Evolutionary conservation across 208 protist species (phyloP).

Genomic region (Acanthamoeba polyphaga): DNA sequence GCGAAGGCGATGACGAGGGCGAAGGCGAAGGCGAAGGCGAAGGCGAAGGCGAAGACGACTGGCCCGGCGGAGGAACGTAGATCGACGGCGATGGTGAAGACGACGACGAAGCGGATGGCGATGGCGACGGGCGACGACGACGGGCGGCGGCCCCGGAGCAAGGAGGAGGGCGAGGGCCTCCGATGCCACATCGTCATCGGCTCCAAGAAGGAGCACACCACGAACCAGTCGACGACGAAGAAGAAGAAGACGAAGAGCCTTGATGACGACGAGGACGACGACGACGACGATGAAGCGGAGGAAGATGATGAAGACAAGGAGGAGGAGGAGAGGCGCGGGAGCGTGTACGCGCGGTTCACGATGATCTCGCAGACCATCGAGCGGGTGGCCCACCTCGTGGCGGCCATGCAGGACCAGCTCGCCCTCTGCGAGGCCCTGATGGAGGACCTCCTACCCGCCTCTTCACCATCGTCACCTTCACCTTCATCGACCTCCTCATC

Average conservation of each 20-base stretch:
- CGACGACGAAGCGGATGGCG: neutral
- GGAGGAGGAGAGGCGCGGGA: neutral
- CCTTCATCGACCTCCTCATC: neutral
- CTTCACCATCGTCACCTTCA: no score
- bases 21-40: neutral
- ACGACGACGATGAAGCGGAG: neutral
- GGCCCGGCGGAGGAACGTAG: neutral
- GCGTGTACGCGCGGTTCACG: constrained; percentile 10
- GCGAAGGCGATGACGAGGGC: neutral
- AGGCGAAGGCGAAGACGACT: neutral
- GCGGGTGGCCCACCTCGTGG: neutral
- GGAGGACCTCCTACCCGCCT: neutral
- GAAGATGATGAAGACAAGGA: neutral
- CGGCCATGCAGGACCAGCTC: constrained; percentile 15
- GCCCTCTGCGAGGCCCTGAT: neutral
- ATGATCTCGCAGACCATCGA: constrained; percentile 29
- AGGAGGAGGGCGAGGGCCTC: neutral
- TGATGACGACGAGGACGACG: no score
- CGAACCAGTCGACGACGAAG: neutral
- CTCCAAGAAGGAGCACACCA: constrained; percentile 1
- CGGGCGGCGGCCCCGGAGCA: neutral
- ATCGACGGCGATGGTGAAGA: no score
- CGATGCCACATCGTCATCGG: neutral
- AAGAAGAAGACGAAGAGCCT: neutral
- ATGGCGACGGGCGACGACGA: neutral